These are phyloP conservation scores for Phytopythium sindhum DNA, from an alignment of 352 stramenopile genomes.

Conservation along the genomic window DNA sequence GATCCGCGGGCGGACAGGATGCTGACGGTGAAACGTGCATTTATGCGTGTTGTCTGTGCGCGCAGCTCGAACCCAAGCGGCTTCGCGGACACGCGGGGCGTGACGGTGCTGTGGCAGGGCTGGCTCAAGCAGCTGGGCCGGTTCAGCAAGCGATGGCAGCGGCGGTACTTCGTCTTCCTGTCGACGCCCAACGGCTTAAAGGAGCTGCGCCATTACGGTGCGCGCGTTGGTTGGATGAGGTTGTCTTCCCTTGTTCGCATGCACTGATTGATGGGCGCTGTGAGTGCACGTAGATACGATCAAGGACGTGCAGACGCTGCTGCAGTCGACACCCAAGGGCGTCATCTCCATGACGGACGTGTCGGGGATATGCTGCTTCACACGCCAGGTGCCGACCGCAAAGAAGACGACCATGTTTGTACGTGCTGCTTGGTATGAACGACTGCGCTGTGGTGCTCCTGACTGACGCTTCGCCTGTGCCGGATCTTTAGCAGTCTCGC, in stretches of 20 bases:
- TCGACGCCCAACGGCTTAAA: constrained; percentile 62
- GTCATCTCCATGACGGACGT: constrained; percentile 69
- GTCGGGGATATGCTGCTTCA: constrained; percentile 77
- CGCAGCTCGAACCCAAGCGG: constrained; percentile 45
- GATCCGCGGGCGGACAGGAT: not conserved
- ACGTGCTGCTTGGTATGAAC: constrained; percentile 7
- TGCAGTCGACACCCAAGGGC: constrained; percentile 69
- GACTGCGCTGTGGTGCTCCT: not conserved
- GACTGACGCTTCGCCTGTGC: not conserved
- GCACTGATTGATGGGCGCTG: not conserved
- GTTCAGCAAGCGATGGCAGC: constrained; percentile 80
- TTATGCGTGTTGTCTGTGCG: not conserved
- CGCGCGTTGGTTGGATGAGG: not conserved
- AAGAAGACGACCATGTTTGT: constrained; percentile 66
- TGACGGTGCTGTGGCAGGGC: constrained; percentile 78
- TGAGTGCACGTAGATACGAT: constrained; percentile 30
- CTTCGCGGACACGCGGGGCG: constrained; percentile 45
- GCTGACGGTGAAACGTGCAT: not conserved
- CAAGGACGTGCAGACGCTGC: constrained; percentile 53
- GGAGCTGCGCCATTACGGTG: constrained; percentile 75
- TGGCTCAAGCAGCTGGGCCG: constrained; percentile 83
- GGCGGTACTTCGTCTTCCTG: constrained; percentile 77
- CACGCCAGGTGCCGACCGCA: constrained; percentile 27
- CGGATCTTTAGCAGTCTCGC: constrained; percentile 33
- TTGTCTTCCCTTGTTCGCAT: too few relatives aligned